Base-by-base conservation (phyloP, 305 asterid species). In the Solanum hybrid region DNA sequence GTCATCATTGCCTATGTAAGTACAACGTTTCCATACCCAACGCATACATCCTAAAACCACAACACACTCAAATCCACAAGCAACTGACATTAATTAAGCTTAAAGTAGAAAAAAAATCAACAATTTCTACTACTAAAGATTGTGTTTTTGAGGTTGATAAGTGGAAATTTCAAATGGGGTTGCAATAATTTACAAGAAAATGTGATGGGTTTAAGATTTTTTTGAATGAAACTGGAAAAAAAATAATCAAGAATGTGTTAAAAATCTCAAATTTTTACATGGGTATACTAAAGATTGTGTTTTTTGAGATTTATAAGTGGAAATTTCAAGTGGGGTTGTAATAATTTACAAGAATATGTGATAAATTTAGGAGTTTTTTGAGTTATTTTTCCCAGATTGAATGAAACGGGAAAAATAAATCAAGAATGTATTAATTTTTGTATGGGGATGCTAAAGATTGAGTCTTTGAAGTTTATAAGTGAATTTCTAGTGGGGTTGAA, bases 1-100 rank as follows among this genome's bases (percentile, higher is more conserved):
- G 94, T 97, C 99, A 92, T 97, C 97, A 90, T 95, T 93, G 34
- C 99, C 99, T 92, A 95, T 91, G 94, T 97, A 96, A 90, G 99
- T 97, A 92, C 99, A 97, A 87, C 99, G 99, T 94, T 97, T 97
- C 99, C 99, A 97, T 6, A 91, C 99, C 99, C 99, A 97, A 7
- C 99, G 96, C 91, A 96, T 61, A 90, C 99, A 97, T 39, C 98
- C 99, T 57, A 95, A 79, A 31, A 92, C 89, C 90, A 96, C 91
- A 24, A 96, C 96, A 92, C 98, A 95, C 80, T 96, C 99, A 69
- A 95, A 93, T 61, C 99, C 99, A 89, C 99, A 97, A 3, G 94
- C 74, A 67, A 97, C 96, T 67, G 98, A 95, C 98, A 96, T 96
- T 90, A 29, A 57, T 5, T 20, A 84, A 29, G 42, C 20, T 46